Evolutionary conservation across 2,329 filamentous ascomycete species (phyloP).

Genomic region (Passalora sequoiae): DNA sequence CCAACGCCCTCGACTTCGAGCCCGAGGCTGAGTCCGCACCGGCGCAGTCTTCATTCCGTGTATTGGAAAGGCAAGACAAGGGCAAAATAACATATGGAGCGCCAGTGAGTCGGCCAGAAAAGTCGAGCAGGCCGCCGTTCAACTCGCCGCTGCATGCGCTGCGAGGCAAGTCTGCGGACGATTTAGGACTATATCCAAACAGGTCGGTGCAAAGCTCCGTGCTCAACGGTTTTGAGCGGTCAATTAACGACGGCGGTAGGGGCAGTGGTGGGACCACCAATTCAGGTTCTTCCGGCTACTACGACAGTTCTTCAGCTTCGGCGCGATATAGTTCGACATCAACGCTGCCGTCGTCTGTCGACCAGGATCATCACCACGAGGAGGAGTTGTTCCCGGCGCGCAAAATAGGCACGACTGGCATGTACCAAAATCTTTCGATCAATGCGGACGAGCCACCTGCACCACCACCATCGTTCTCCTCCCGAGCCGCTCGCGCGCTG

Average conservation of each 20-base stretch:
- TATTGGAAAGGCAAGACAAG: slow-evolving; percentile 49
- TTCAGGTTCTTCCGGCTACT: slow-evolving; percentile 43
- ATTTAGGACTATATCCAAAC: slow-evolving; percentile 24
- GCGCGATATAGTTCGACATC: slow-evolving; percentile 52
- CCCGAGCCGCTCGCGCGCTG: slow-evolving; percentile 48
- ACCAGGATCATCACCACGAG: slow-evolving; percentile 34
- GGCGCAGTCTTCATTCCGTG: slow-evolving; percentile 46
- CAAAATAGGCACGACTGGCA: slow-evolving; percentile 36
- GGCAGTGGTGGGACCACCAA: slow-evolving; percentile 47
- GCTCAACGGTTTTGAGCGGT: slow-evolving; percentile 13
- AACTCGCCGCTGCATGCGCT: slow-evolving; percentile 33
- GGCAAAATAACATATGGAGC: slow-evolving; percentile 35
- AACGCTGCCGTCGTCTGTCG: slow-evolving; percentile 52
- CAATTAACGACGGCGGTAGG: slow-evolving; percentile 35
- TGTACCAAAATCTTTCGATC: slow-evolving; percentile 40
- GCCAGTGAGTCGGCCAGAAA: slow-evolving; percentile 18
- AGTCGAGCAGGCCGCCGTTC: slow-evolving; percentile 34
- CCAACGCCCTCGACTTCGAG: slow-evolving; percentile 46
- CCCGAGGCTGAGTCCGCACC: slow-evolving; percentile 25
- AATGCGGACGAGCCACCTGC: slow-evolving; percentile 31
- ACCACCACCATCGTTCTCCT: slow-evolving; percentile 32
- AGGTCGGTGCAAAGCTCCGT: slow-evolving; percentile 17
- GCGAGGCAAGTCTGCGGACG: slow-evolving; percentile 32
- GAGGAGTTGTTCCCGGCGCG: slow-evolving; percentile 32
- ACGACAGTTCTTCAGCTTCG: slow-evolving; percentile 40